These are phyloP conservation scores for Aphanomyces euteiches DNA, from an alignment of 352 stramenopile species.

Conservation along the genomic window DNA sequence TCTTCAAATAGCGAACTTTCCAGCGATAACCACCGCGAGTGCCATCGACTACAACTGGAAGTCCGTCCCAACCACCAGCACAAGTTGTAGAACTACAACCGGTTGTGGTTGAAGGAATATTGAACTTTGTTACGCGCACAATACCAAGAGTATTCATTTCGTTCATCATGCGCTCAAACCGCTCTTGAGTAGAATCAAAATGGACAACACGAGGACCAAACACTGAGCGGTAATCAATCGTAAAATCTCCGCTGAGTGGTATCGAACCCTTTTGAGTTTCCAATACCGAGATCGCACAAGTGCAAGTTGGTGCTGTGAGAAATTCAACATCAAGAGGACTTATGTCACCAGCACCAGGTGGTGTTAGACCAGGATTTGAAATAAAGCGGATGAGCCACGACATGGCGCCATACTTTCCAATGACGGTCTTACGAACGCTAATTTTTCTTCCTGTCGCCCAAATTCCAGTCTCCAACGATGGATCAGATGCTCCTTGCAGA, in stretches of 20 bases:
- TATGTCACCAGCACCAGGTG: conserved; percentile 89
- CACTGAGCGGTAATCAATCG: conserved; percentile 86
- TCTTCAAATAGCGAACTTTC: conserved; percentile 67
- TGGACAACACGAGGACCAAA: conserved; percentile 62
- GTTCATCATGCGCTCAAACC: conserved; percentile 90
- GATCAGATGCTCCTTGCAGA: conserved; percentile 53
- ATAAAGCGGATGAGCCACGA: conserved; percentile 94
- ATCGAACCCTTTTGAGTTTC: conserved; percentile 84
- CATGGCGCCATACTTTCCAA: conserved; percentile 93
- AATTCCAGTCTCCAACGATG: conserved; percentile 37
- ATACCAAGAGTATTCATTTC: conserved; percentile 92
- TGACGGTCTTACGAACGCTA: conserved; percentile 80
- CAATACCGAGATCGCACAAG: conserved; percentile 61
- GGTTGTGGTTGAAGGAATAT: conserved; percentile 77
- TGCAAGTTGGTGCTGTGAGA: conserved; percentile 30
- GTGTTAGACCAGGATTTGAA: conserved; percentile 84
- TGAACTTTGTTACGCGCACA: conserved; percentile 85
- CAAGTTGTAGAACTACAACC: conserved; percentile 50
- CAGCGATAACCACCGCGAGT: conserved; percentile 81
- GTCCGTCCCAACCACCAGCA: conserved; percentile 89
- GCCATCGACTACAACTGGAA: conserved; percentile 63
- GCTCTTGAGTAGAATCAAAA: conserved; percentile 84
- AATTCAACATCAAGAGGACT: conserved; percentile 52
- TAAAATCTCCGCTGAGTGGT: conserved; percentile 86
- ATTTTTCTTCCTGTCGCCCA: conserved; percentile 69